Base-by-base conservation (phyloP, 2,329 filamentous ascomycete species). In the Fusarium ambrosium region DNA sequence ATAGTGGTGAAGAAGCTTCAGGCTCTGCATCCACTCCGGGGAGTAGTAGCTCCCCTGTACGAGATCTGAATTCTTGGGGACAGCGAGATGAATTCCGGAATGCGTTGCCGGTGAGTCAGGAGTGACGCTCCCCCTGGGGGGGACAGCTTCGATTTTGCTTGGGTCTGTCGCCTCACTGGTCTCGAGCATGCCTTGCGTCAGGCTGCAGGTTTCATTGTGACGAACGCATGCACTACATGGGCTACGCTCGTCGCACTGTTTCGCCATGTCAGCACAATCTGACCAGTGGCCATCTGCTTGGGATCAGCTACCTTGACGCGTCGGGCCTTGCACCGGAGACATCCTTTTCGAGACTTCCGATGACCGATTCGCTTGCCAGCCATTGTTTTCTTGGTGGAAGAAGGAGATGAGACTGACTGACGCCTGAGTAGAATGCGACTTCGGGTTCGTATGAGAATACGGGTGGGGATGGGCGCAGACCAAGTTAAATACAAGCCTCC, bases 1-100 rank as follows among this genome's bases (percentile, higher is more conserved):
- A 18, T 72, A 72, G 18, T 72, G 64, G 11, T 72, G 70, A 20
- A 72, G 22, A 14, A 72, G 51, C 6, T 62, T 64, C 20, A 72
- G 36, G 36, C 70, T 68, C 24, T 72, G 70, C 61, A 70, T 65
- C 70, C 68, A 72, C 16, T 34, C 27, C 13, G 20, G 51, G 51
- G 51, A 55, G 51, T 27, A 55, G 27, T 29, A 55, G 24, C 51
- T 32, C 24, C 24, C 51, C 51, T 55, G 18, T n/a, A 55, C 7
- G 13, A 18, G 24, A 55, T 27, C 22, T 13, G 14, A 29, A 18
- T 29, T 34, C 20, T 20, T n/a, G 51, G 51, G 51, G n/a, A 55
- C 16, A 48, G 51, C 22, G 51, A 32, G 22, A 32, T 11, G 27
- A 29, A 13, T 20, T 48, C 43, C 1, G 36, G 36, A 39, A 39